Evolutionary conservation across 2,329 filamentous ascomycete genomes (phyloP), one percentile per base, ranked within the genome.

Genomic region (Arthrobotrys megalospora): DNA sequence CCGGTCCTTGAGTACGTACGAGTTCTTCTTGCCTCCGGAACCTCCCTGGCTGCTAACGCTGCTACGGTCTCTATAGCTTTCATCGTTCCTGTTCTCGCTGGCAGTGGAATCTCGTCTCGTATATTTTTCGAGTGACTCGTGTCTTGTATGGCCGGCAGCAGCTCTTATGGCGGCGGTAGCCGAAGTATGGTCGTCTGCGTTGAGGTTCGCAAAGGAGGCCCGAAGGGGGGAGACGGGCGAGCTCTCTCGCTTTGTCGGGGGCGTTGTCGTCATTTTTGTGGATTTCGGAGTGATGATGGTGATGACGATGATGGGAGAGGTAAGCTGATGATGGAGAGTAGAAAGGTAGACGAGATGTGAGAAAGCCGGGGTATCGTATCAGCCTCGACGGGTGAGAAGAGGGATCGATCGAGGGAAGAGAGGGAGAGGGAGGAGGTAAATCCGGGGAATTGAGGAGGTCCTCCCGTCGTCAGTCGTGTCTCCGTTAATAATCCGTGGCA

Each of bases 51-150:
- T 78, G 62, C 75, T 78, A 7, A 78, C 55, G 53, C 75, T 78
- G 52, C 75, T 36, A 36, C 75, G 75, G 36, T 77, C 72, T 52
- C 72, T 64, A 58, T 78, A 71, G 21, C 75, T 69, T n/a, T 78
- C 75, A 45, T 78, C 75, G n/a, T 62, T 62, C 50, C 67, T 72
- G 53, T 58, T 69, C 21, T 79, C 76, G 58, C 76, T 79, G 16
- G 76, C 70, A 10, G 60, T 69, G 12, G 70, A 75, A 48, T 73
- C 68, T 50, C 69, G 58, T 69, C 68, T 62, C 2, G 76, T 79
- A 65, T 75, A 79, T 24, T 79, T 79, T 60, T 79, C 76, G 48
- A 79, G 76, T 21, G 76, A 79, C 47, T 79, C 76, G 69, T 79
- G 76, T 79, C 76, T 69, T 43, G 76, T 79, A 50, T 79, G 76